phyloP scores from a whole-genome alignment of 1,139 yeast genomes.

The Scheffersomyces lignicola region DNA sequence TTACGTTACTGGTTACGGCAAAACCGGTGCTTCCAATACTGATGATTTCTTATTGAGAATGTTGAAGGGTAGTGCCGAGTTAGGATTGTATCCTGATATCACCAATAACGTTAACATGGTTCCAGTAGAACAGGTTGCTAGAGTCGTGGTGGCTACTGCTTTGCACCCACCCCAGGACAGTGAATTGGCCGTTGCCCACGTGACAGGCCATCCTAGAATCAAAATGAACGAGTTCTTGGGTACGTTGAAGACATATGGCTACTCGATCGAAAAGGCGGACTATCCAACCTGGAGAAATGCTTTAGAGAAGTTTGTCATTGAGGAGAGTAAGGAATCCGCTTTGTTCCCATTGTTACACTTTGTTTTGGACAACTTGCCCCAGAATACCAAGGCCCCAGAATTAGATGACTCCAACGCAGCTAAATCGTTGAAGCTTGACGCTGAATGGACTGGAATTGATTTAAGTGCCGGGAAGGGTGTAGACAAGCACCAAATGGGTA shows the following conservation, averaged over 20 bases:
- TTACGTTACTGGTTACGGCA: constrained; percentile 84
- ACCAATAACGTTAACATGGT: constrained; percentile 91
- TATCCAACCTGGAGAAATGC: constrained; percentile 78
- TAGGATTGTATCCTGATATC: constrained; percentile 84
- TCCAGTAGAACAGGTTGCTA: constrained; percentile 97
- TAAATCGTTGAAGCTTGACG: constrained; percentile 60
- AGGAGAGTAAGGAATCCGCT: constrained; percentile 74
- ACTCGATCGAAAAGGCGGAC: constrained; percentile 57
- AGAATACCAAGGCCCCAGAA: constrained; percentile 91
- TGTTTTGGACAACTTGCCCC: constrained; percentile 89
- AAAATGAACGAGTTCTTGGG: constrained; percentile 74
- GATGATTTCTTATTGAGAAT: constrained; percentile 94
- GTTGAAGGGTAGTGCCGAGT: constrained; percentile 90
- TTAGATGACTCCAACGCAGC: constrained; percentile 83
- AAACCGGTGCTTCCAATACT: constrained; percentile 86
- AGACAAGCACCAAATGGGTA: constrained; percentile 61
- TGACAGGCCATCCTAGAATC: constrained; percentile 95
- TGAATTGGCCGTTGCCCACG: constrained; percentile 78
- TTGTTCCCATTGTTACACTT: constrained; percentile 91
- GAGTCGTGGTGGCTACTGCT: constrained; percentile 82
- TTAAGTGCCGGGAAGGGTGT: constrained; percentile 73
- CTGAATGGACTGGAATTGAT: constrained; percentile 64
- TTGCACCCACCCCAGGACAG: constrained; percentile 63
- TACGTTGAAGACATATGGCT: constrained; percentile 69
- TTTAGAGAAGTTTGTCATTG: constrained; percentile 75